These are phyloP conservation scores for Microascus cirrosus DNA, from an alignment of 2,329 filamentous ascomycete genomes.

Conservation along the genomic window DNA sequence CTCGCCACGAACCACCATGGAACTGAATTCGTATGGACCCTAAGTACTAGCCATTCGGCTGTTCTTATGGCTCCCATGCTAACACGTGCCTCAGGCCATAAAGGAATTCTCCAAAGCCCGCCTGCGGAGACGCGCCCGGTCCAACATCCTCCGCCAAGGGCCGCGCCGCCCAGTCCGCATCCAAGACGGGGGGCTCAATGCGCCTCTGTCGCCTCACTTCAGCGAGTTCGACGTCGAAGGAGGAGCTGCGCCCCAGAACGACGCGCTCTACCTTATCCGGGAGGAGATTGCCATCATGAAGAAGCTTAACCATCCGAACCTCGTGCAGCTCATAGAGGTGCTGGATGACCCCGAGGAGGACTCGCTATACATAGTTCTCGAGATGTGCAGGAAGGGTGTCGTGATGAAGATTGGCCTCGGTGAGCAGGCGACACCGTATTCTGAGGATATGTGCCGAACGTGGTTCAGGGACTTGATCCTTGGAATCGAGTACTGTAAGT, in stretches of 20 bases:
- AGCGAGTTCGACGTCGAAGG: constrained; percentile 6
- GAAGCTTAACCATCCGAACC: constrained; percentile 86
- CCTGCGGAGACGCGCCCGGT: constrained; percentile 80
- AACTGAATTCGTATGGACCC: constrained; percentile 69
- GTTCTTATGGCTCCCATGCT: neutral
- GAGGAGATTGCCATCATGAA: constrained; percentile 99
- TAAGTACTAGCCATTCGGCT: neutral
- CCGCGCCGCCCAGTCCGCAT: constrained; percentile 33
- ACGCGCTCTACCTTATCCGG: constrained; percentile 75
- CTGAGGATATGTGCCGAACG: constrained; percentile 67
- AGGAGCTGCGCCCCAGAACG: constrained; percentile 25
- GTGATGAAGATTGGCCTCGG: constrained; percentile 93
- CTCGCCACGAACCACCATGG: constrained; percentile 83
- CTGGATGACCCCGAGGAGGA: constrained; percentile 92
- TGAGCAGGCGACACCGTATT: constrained; percentile 71
- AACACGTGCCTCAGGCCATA: constrained; percentile 53
- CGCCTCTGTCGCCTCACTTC: constrained; percentile 14
- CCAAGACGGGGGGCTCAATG: constrained; percentile 15
- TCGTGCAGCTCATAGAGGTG: constrained; percentile 90
- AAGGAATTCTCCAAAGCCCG: constrained; percentile 96
- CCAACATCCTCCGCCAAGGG: constrained; percentile 59
- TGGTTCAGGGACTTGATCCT: constrained; percentile 95
- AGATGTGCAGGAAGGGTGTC: constrained; percentile 98
- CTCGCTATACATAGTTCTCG: constrained; percentile 95
- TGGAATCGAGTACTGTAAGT: constrained; percentile 82